Percentiles rank a stretch among this genome's conserved stretches.
Conservation (phyloP, 2,329 filamentous ascomycete genomes). For the Claviceps cyperi region DNA sequence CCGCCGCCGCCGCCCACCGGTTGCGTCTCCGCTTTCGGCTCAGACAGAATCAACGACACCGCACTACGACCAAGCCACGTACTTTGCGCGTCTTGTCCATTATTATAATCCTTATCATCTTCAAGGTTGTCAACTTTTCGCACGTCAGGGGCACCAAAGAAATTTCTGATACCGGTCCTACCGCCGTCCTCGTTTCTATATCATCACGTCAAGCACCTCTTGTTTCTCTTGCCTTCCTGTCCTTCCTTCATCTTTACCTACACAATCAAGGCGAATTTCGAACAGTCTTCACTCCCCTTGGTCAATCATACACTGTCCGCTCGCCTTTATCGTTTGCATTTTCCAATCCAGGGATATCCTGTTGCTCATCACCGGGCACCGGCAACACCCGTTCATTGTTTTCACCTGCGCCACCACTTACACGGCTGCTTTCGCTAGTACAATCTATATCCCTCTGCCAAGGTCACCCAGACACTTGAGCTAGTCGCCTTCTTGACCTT, state of each 20-base stretch:
- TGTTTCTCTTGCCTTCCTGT: background rate
- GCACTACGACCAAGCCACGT: conserved; percentile 3
- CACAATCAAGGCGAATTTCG: background rate
- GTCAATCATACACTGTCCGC: too few species aligned
- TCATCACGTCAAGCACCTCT: background rate
- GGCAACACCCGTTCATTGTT: background rate
- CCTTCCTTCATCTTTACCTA: background rate
- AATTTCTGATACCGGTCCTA: too few species aligned
- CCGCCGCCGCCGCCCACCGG: conserved; percentile 4
- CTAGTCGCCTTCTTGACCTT: background rate
- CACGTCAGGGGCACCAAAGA: background rate
- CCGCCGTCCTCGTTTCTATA: background rate
- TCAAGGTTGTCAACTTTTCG: background rate
- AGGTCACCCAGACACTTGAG: background rate
- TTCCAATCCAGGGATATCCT: background rate
- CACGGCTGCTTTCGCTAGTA: background rate
- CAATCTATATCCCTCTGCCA: background rate
- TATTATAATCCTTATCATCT: background rate
- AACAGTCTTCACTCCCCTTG: too few species aligned
- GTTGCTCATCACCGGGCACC: background rate
- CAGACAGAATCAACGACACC: conserved; percentile 5
- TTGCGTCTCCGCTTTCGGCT: conserved; percentile 9
- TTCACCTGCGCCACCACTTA: background rate
- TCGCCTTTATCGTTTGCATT: background rate
- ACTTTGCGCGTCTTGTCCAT: background rate